Base-by-base conservation (phyloP, 352 stramenopile genomes). In the Pythium rhizo-oryzae region DNA sequence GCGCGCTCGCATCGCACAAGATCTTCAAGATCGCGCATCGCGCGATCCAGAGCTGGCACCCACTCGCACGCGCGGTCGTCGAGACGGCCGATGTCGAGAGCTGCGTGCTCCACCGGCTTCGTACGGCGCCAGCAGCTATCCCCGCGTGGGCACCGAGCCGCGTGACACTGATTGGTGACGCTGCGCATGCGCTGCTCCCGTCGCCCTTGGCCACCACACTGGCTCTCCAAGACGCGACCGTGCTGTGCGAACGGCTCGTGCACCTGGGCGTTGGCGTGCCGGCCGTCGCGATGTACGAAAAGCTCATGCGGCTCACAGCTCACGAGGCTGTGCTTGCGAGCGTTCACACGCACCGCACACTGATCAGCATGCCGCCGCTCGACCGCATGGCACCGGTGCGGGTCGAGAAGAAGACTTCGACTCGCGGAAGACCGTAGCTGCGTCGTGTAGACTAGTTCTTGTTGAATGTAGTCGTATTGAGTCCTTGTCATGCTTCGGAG, bases 161-260 rank as follows among this genome's bases (percentile, higher is more conserved):
- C 0, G 79, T 91, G 13, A 91, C 82, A 30, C 61, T 91, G 16
- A 62, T 91, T 6, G 82, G 82, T 7, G 82, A 91, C 52, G 79
- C 82, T 1, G 72, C 84, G 15, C 82, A 91, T 69, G 81, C 80
- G 1, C 89, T 91, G 80, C 65, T 74, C 7, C 80, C 80, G 0
- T 78, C 80, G 16, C 78, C 80, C 15, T 80, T 85, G 23, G 82
- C 77, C 24, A 83, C 72, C 59, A 91, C 85, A 59, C 82, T 78
- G 4, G 82, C 82, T 8, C 59, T 91, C 11, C 72, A 82, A 44
- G 82, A 91, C 59, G 80, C 82, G 19, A 24, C 24, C 16, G 24
- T 15, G 44, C 69, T 91, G 43, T 59, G 79, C 28, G 74, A 82
- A 30, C 65, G 74, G 47, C 84, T 90, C 41, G 33, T 61, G 4